Percentiles rank a stretch among this genome's conserved stretches.
These are phyloP conservation scores for Cyclocybe cylindracea DNA, from an alignment of 768 basidiomycete species.

Conservation along the genomic window DNA sequence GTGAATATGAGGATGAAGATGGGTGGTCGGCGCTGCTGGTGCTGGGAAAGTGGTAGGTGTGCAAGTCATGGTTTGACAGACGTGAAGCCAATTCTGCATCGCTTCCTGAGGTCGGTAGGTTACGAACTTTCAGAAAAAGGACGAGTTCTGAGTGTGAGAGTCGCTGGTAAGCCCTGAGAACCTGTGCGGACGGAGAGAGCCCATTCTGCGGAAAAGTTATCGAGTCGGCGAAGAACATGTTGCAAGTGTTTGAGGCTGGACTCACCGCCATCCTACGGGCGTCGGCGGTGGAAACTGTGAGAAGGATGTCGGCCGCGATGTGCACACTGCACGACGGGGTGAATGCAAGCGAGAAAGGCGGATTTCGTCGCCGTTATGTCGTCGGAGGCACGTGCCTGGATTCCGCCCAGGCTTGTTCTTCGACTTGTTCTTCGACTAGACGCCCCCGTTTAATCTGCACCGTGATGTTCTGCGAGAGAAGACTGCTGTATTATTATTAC, in stretches of 20 bases:
- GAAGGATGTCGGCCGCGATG: background rate
- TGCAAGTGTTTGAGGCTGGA: conserved; percentile 2
- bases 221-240: conserved; percentile 11
- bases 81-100: conserved; percentile 67
- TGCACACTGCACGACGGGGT: too few relatives aligned
- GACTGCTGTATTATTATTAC: background rate
- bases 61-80: conserved; percentile 73
- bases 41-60: conserved; percentile 65
- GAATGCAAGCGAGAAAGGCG: too few relatives aligned
- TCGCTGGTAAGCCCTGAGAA: conserved; percentile 69
- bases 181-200: conserved; percentile 43
- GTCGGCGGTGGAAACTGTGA: background rate
- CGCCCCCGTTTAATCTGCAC: background rate
- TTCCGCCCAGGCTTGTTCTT: background rate
- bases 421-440: background rate
- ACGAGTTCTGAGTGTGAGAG: conserved; percentile 68
- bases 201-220: conserved; percentile 28
- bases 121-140: conserved; percentile 74
- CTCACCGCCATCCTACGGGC: conserved; percentile 40
- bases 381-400: too few relatives aligned
- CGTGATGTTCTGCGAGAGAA: background rate
- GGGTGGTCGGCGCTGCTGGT: conserved; percentile 23
- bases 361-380: too few relatives aligned
- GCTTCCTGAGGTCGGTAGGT: conserved; percentile 64
- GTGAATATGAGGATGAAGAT: conserved; percentile 30